Base-by-base conservation (phyloP, 495 filamentous ascomycete genomes). In the Rhypophila decipiens region DNA sequence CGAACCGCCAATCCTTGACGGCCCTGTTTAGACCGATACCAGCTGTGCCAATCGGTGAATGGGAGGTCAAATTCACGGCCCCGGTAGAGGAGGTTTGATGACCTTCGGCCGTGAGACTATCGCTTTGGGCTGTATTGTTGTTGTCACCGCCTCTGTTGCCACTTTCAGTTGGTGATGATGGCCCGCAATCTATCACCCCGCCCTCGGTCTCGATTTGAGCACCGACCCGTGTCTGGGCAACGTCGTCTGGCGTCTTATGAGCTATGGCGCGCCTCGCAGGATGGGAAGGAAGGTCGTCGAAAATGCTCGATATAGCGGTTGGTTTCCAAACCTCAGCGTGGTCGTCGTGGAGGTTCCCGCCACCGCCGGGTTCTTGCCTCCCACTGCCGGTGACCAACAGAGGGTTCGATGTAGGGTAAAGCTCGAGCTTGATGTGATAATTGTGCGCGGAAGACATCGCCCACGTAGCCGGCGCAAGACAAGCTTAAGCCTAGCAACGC, bases 361-460 rank as follows among this genome's bases (percentile, higher is more conserved):
- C 23, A 21, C 50, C 42, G 33, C 35, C 15, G n/a, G n/a, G 8
- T 33, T 40, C 5, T 60, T 54, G 20, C n/a, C n/a, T n/a, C n/a
- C n/a, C n/a, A n/a, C n/a, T n/a, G n/a, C n/a, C n/a, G n/a, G n/a
- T n/a, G n/a, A n/a, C n/a, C n/a, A n/a, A n/a, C n/a, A n/a, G n/a
- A n/a, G 68, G 68, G 50, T 69, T 62, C 13, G 75, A 68, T 44
- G 73, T 66, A 50, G 78, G 64, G 65, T 85, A 84, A 43, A 96
- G 73, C 74, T 97, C 91, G 59, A 98, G 79, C 56, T 83, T 82
- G 23, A 98, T 64, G 59, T 97, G 91, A 57, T 90, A 98, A 67
- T 89, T 90, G 68, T 93, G 96, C 27, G 46, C 2, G 9, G 85
- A 82, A 70, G 87, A 86, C 89, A 72, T 70, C n/a, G n/a, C n/a